Conservation (phyloP, 2,329 filamentous ascomycete species). For the Stemphylium lycopersici region DNA sequence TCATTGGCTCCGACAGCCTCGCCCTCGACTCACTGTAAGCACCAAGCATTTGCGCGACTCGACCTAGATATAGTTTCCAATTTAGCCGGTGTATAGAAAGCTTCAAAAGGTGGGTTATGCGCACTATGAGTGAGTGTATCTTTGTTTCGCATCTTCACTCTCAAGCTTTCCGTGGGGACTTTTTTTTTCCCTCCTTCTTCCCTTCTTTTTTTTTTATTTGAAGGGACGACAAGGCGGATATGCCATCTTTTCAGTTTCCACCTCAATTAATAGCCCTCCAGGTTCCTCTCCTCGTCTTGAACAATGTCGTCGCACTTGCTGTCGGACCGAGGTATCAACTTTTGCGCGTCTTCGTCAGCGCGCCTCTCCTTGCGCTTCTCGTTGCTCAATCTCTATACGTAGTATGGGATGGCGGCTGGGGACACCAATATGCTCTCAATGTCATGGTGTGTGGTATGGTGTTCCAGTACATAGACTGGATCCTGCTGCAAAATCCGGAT, state of each 20-base stretch:
- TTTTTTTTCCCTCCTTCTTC: no score
- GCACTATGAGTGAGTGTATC: no score
- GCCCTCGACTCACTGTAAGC: no score
- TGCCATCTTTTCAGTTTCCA: conserved; percentile 14
- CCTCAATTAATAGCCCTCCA: conserved; percentile 14
- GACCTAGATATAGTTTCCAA: no score
- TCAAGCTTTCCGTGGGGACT: no score
- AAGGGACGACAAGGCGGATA: not conserved
- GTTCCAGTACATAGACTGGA: conserved; percentile 29
- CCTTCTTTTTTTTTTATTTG: no score
- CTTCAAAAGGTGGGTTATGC: no score
- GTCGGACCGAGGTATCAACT: conserved; percentile 13
- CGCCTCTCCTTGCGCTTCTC: conserved; percentile 24
- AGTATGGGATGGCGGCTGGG: conserved; percentile 19
- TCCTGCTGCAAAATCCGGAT: conserved; percentile 30
- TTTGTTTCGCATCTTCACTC: no score
- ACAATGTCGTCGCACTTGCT: conserved; percentile 24
- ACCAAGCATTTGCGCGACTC: no score
- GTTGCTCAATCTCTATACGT: conserved; percentile 24
- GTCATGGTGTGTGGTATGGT: conserved; percentile 7
- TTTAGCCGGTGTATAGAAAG: no score
- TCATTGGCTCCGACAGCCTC: not conserved
- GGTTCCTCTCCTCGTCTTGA: conserved; percentile 19
- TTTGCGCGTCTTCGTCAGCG: conserved; percentile 14
- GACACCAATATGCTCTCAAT: conserved; percentile 21